phyloP scores from a whole-genome alignment of 2,329 filamentous ascomycete species.

The Pseudogymnoascus sp. region DNA sequence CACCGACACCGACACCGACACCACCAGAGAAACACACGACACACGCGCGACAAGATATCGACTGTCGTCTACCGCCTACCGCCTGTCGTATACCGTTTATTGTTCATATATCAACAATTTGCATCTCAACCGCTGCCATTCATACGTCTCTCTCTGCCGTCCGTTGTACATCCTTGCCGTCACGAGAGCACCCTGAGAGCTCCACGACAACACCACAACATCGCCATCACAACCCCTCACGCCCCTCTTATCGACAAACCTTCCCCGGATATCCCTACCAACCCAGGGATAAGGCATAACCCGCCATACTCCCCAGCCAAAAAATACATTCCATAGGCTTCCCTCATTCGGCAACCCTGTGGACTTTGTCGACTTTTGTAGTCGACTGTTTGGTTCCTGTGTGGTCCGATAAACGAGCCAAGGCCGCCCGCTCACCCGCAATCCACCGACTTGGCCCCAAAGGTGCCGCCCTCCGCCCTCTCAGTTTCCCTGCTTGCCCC shows the following conservation, averaged over 20 bases:
- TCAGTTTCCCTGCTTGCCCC: not conserved
- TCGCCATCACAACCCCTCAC: not conserved
- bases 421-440: slow-evolving; percentile 5
- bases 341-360: not conserved
- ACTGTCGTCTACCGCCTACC: not conserved
- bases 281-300: no score
- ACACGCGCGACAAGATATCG: not conserved
- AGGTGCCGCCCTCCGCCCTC: not conserved
- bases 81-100: not conserved
- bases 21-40: not conserved
- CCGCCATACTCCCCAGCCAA: not conserved
- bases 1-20: not conserved
- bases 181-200: no score
- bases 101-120: not conserved
- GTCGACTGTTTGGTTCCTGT: not conserved
- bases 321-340: not conserved
- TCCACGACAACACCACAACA: not conserved
- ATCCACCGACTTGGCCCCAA: slow-evolving; percentile 7
- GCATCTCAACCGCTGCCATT: not conserved
- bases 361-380: not conserved
- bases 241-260: not conserved
- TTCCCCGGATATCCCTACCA: not conserved
- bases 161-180: no score
- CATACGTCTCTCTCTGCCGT: no score
- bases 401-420: slow-evolving; percentile 4